Percentiles rank a stretch among this genome's conserved stretches.
These are phyloP conservation scores for Jatropha podagrica DNA, from an alignment of 441 rosid species.

Conservation along the genomic window DNA sequence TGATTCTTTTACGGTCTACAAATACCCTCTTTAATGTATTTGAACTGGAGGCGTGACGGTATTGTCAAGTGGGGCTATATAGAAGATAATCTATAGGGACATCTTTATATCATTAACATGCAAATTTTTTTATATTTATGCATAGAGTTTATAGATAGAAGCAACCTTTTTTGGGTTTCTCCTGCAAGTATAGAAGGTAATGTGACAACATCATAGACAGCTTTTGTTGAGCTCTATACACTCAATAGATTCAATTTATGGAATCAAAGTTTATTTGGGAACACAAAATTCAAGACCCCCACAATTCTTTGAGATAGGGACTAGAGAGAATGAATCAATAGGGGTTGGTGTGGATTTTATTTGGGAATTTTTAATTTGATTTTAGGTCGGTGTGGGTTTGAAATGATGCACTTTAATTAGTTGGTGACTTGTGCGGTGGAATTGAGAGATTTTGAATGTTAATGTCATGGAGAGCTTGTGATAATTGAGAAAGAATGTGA, in stretches of 20 bases:
- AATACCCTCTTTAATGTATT: slow-evolving; percentile 13
- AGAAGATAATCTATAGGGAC: neutral
- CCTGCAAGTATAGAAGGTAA: slow-evolving; percentile 10
- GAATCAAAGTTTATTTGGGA: neutral
- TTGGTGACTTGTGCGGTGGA: slow-evolving; percentile 27
- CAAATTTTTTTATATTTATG: neutral
- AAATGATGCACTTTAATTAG: neutral
- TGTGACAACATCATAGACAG: slow-evolving; percentile 8
- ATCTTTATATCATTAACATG: slow-evolving; percentile 24
- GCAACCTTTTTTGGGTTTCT: slow-evolving; percentile 10
- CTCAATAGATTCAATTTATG: neutral
- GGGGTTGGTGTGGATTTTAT: neutral
- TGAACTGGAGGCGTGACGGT: slow-evolving; percentile 9
- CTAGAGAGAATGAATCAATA: neutral
- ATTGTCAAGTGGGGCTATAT: slow-evolving; percentile 34
- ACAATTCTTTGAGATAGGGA: neutral
- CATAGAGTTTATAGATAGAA: neutral
- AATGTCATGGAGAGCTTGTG: slow-evolving; percentile 27
- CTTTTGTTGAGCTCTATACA: slow-evolving; percentile 7
- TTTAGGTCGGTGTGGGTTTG: neutral
- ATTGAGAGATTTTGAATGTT: slow-evolving; percentile 12
- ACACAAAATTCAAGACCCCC: neutral
- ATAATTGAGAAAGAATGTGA: slow-evolving; percentile 24
- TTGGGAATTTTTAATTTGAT: neutral
- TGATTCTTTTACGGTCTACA: slow-evolving; percentile 4